Conservation (phyloP, 139 green algal species). For the Chlorella sp. region DNA sequence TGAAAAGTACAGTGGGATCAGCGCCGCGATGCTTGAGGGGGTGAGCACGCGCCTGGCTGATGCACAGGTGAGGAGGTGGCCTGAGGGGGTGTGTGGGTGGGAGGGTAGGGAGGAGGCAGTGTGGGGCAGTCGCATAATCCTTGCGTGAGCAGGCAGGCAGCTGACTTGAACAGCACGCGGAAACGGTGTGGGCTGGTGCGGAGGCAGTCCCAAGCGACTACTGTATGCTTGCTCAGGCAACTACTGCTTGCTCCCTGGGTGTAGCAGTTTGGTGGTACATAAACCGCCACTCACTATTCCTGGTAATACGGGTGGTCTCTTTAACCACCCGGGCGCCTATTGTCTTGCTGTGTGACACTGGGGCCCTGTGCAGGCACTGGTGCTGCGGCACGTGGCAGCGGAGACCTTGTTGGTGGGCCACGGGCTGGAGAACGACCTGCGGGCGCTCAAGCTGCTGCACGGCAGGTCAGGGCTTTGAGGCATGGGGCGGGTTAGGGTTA, state of each 20-base stretch:
- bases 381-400: constrained; percentile 22
- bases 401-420: constrained; percentile 85
- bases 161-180: no score
- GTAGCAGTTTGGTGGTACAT: no score
- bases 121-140: no score
- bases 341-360: not conserved
- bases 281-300: no score
- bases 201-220: not conserved
- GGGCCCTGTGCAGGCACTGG: constrained; percentile 1
- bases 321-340: not conserved
- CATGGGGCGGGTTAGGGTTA: no score
- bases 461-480: constrained; percentile 1
- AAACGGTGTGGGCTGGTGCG: not conserved
- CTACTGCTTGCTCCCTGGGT: not conserved
- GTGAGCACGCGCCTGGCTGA: constrained; percentile 60
- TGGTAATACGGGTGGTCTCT: not conserved
- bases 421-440: constrained; percentile 88
- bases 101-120: no score
- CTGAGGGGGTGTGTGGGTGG: not conserved
- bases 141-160: no score
- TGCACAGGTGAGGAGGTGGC: constrained; percentile 35
- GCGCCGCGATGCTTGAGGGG: constrained; percentile 54
- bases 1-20: constrained; percentile 83
- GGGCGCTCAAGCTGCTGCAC: constrained; percentile 61
- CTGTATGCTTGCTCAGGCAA: not conserved